Percentiles rank a stretch among this genome's conserved stretches.
Evolutionary conservation across 352 stramenopile genomes (phyloP).

Genomic region (Phytophthora sojae): DNA sequence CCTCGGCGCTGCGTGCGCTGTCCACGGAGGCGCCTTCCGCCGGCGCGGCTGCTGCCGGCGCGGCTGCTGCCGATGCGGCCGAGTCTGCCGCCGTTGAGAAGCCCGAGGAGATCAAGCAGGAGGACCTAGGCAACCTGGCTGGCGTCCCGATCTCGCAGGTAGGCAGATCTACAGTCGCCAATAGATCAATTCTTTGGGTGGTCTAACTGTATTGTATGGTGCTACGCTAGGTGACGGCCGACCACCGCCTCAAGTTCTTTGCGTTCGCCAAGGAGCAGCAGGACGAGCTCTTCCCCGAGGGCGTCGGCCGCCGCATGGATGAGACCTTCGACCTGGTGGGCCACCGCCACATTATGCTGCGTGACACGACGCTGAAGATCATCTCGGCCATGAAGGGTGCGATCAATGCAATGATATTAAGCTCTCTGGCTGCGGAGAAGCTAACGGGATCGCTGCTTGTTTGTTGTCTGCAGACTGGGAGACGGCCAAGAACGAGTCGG

Average conservation of each 20-base stretch:
- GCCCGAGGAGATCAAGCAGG: conserved; percentile 22
- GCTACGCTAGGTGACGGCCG: conserved; percentile 44
- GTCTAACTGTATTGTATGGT: too few species aligned
- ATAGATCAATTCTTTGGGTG: too few species aligned
- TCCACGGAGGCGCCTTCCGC: conserved; percentile 41
- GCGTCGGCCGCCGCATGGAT: conserved; percentile 76
- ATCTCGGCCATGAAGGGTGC: conserved; percentile 76
- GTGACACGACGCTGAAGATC: conserved; percentile 79
- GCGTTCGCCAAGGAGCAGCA: conserved; percentile 78
- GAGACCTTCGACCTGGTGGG: conserved; percentile 85
- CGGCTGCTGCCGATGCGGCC: too few species aligned
- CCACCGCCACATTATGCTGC: conserved; percentile 87
- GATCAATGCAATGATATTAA: background rate
- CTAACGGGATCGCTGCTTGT: conserved; percentile 1
- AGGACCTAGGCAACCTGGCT: conserved; percentile 61
- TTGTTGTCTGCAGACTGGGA: conserved; percentile 61
- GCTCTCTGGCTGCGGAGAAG: background rate
- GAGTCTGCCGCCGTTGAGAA: conserved; percentile 3
- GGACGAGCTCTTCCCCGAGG: conserved; percentile 78
- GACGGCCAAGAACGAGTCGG: conserved; percentile 52
- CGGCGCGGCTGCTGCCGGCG: too few species aligned
- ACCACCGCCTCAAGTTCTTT: conserved; percentile 84
- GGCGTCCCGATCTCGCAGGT: conserved; percentile 67
- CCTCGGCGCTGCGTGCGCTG: conserved; percentile 42
- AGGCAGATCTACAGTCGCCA: background rate